A percentile compares a stretch with the other conserved stretches of the same genome.
Conservation (phyloP, 2,329 filamentous ascomycete genomes). For the Arthroderma sp. region DNA sequence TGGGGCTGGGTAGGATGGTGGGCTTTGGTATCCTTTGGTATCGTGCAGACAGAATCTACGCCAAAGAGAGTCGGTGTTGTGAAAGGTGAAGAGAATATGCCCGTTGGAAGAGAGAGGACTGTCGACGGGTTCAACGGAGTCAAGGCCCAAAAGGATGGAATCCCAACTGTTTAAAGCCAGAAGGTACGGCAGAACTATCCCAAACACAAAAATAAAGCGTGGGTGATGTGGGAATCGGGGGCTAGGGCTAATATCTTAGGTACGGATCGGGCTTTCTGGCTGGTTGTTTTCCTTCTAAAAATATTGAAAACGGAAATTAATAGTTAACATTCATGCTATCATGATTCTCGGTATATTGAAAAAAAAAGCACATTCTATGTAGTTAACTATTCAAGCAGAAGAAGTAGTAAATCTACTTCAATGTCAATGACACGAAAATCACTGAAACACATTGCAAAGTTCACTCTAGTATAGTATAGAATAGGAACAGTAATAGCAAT, state of each 20-base stretch:
- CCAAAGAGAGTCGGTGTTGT: background rate
- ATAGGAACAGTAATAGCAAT: no score
- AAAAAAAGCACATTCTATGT: background rate
- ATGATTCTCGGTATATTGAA: background rate
- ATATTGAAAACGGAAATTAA: background rate
- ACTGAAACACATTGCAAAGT: no score
- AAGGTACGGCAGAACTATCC: no score
- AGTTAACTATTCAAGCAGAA: background rate
- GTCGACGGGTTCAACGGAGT: background rate
- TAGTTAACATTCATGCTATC: background rate
- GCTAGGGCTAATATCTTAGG: background rate
- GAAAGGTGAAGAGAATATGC: background rate
- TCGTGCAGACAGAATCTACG: background rate
- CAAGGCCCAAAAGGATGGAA: background rate
- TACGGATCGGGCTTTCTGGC: background rate
- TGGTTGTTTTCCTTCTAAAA: background rate
- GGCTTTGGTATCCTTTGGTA: constrained; percentile 14
- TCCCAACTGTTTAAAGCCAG: background rate
- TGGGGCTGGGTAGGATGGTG: constrained; percentile 51
- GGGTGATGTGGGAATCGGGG: background rate
- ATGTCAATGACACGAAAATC: no score
- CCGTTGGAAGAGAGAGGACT: background rate
- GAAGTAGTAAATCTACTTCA: no score
- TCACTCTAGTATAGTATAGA: no score
- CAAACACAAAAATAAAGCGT: no score